Percentiles rank a stretch among this genome's conserved stretches.
phyloP scores from a whole-genome alignment of 176 grass and related monocot genomes.

The Echinochloa phyllopogon region DNA sequence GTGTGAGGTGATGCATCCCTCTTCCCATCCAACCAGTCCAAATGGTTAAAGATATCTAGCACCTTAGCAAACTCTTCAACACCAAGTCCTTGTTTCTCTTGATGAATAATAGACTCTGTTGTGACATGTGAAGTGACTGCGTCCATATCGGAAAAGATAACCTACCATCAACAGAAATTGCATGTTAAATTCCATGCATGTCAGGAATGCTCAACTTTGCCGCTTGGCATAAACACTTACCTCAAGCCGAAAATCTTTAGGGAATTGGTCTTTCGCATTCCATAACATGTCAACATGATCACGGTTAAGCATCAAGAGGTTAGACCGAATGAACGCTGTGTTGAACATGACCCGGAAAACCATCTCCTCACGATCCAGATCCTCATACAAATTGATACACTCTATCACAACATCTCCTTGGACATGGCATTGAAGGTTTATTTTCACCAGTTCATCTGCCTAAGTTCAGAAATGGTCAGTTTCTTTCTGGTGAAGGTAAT shows the following conservation, averaged over 20 bases:
- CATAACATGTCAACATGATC: conserved; percentile 85
- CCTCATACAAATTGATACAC: conserved; percentile 74
- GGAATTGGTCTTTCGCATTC: conserved; percentile 69
- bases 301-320: conserved; percentile 80
- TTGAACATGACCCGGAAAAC: conserved; percentile 88
- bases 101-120: conserved; percentile 57
- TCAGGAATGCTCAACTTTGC: conserved; percentile 39
- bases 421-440: conserved; percentile 84
- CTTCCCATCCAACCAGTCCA: conserved; percentile 74
- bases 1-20: conserved; percentile 48
- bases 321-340: conserved; percentile 86
- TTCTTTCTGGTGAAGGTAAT: conserved; percentile 3
- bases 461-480: conserved; percentile 53
- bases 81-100: conserved; percentile 90
- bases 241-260: conserved; percentile 82
- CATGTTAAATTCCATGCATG: conserved; percentile 42
- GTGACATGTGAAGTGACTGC: conserved; percentile 61
- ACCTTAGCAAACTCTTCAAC: conserved; percentile 91
- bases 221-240: conserved; percentile 53
- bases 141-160: conserved; percentile 92
- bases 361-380: conserved; percentile 82
- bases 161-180: conserved; percentile 63
- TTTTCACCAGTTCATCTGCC: conserved; percentile 86
- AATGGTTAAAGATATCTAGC: conserved; percentile 78
- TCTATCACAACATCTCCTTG: conserved; percentile 95